Conservation (phyloP, 179 eudicot species). For the Beta lomatogona region DNA sequence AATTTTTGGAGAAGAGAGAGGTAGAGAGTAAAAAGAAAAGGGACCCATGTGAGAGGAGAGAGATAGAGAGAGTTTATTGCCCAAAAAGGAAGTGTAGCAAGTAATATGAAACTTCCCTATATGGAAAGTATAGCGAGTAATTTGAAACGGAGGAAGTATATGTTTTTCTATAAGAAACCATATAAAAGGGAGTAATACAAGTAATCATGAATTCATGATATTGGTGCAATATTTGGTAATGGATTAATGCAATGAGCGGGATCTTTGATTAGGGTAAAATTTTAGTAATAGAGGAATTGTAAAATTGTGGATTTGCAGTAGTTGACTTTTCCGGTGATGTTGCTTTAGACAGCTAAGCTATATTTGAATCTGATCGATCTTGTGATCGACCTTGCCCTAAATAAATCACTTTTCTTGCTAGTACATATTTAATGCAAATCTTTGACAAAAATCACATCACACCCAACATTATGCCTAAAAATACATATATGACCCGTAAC, state of each 20-base stretch:
- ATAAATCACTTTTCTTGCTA: neutral
- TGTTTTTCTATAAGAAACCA: neutral
- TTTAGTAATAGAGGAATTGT: too few relatives aligned
- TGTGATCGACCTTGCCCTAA: conserved; percentile 2
- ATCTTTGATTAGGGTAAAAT: neutral
- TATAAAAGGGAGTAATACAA: neutral
- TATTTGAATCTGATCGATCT: conserved; percentile 17
- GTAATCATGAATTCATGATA: neutral
- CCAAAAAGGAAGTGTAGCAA: too few relatives aligned
- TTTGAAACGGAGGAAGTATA: too few relatives aligned
- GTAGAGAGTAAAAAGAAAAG: too few relatives aligned
- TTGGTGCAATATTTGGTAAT: neutral
- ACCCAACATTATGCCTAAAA: neutral
- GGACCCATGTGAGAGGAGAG: too few relatives aligned
- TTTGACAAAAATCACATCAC: conserved; percentile 13
- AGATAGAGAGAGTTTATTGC: too few relatives aligned
- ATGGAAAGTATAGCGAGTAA: too few relatives aligned
- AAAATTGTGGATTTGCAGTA: neutral
- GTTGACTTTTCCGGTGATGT: conserved; percentile 25
- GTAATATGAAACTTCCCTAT: too few relatives aligned
- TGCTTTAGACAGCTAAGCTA: conserved; percentile 19
- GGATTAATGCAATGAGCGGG: neutral
- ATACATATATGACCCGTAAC: neutral
- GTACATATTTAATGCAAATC: conserved; percentile 15
- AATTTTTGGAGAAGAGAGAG: too few relatives aligned